Evolutionary conservation across 2,329 filamentous ascomycete species (phyloP), one percentile per base, ranked within the genome.

Genomic region (Calonectria pseudoturangicola): DNA sequence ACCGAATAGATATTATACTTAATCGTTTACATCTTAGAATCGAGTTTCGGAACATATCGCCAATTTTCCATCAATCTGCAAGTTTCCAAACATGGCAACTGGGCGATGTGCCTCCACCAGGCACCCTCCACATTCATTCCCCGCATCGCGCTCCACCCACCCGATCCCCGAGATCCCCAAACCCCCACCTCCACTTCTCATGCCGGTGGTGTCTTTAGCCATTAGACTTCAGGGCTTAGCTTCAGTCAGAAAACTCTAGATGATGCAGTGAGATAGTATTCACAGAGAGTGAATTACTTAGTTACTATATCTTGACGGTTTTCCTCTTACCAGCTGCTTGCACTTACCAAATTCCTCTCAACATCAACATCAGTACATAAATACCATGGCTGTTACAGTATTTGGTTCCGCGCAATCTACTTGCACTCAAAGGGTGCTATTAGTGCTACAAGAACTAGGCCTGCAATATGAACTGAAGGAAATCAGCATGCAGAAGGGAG

Each of bases 401-500:
- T 10, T 58, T 27, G 54, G 54, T 18, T 58, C 54, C 13, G 54
- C 54, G n/a, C 54, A 58, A 21, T 58, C 54, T 27, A 58, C 54
- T 21, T 58, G 54, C 54, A 58, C 54, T n/a, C 54, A 58, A 12
- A 25, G 54, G 21, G 54, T 58, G 5, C 54, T 58, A 3, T 33
- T 58, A 2, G 54, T 58, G 13, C 54, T 58, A n/a, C 33, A 41
- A 41, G 54, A 58, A 15, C 15, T 58, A 6, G 54, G 54, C 33
- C n/a, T 58, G 8, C 12, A 36, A 8, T 58, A 58, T 33, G 30
- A 25, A 18, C 33, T 58, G 3, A 13, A 58, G 3, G 54, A 58
- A 36, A 58, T 58, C 21, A 58, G 54, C 54, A 58, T 58, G 54
- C 54, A 58, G 21, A 58, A 58, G 33, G 54, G 54, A 18, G 54